phyloP scores from a whole-genome alignment of 768 basidiomycete species.

The Hysterangium stoloniferum region DNA sequence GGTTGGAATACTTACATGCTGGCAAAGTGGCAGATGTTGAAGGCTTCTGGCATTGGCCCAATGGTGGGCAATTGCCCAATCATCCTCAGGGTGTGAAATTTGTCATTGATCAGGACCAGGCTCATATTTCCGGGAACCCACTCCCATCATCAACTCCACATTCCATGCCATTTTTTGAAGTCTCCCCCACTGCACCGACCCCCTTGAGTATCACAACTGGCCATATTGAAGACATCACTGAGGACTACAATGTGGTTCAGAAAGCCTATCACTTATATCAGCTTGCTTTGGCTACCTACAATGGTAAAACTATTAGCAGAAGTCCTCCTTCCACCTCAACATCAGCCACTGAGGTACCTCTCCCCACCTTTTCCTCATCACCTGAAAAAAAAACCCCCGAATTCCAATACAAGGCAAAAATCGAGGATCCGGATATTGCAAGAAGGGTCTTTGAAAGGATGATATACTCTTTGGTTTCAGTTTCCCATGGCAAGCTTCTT shows the following conservation, averaged over 20 bases:
- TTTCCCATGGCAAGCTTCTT: background rate
- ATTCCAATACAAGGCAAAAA: conserved; percentile 3
- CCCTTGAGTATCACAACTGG: background rate
- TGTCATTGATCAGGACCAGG: conserved; percentile 4
- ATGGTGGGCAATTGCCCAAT: background rate
- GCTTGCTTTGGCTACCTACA: too few species aligned
- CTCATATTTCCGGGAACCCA: too few species aligned
- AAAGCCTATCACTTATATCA: too few species aligned
- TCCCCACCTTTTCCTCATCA: too few species aligned
- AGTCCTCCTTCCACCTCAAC: too few species aligned
- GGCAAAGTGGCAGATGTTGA: background rate
- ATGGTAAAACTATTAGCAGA: too few species aligned
- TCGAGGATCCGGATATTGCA: background rate
- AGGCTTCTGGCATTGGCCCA: background rate
- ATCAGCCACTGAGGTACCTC: too few species aligned
- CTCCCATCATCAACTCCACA: background rate
- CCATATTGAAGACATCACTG: background rate
- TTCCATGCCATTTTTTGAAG: background rate
- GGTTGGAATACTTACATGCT: background rate
- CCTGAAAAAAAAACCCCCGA: conserved; percentile 2
- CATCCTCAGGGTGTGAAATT: conserved; percentile 3
- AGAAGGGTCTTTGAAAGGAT: background rate
- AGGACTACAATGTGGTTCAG: too few species aligned
- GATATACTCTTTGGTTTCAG: background rate
- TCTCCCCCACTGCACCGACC: background rate